phyloP scores from a whole-genome alignment of 169 alveolate species.

The Amoebophrya sp. region DNA sequence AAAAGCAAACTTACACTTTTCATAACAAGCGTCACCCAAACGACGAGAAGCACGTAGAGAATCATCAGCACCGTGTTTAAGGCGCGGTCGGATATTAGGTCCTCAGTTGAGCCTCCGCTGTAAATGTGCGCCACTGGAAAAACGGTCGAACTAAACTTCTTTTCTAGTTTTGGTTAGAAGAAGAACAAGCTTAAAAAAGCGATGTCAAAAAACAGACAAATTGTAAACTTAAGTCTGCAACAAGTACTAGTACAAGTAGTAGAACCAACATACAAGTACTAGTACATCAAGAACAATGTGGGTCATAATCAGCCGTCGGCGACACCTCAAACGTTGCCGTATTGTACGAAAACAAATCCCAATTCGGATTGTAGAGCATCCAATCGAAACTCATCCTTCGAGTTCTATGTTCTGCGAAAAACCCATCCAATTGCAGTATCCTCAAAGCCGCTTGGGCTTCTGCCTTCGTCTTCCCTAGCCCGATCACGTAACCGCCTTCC shows the following conservation, averaged over 20 bases:
- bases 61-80: not conserved
- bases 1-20: too few relatives aligned
- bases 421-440: not conserved
- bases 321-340: not conserved
- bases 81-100: not conserved
- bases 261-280: too few relatives aligned
- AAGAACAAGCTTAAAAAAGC: too few relatives aligned
- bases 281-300: too few relatives aligned
- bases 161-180: too few relatives aligned
- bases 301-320: too few relatives aligned
- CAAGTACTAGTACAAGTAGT: too few relatives aligned
- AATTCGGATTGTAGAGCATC: not conserved
- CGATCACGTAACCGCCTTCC: not conserved
- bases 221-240: too few relatives aligned
- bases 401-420: not conserved
- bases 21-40: not conserved
- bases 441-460: not conserved
- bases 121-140: not conserved
- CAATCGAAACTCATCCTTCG: not conserved
- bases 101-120: not conserved
- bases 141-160: too few relatives aligned
- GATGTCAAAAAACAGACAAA: too few relatives aligned
- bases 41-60: not conserved
- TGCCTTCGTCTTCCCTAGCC: not conserved
- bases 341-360: not conserved